Evolutionary conservation across 768 basidiomycete species (phyloP), one percentile per base, ranked within the genome.

Genomic region (Tulasnella sp.): DNA sequence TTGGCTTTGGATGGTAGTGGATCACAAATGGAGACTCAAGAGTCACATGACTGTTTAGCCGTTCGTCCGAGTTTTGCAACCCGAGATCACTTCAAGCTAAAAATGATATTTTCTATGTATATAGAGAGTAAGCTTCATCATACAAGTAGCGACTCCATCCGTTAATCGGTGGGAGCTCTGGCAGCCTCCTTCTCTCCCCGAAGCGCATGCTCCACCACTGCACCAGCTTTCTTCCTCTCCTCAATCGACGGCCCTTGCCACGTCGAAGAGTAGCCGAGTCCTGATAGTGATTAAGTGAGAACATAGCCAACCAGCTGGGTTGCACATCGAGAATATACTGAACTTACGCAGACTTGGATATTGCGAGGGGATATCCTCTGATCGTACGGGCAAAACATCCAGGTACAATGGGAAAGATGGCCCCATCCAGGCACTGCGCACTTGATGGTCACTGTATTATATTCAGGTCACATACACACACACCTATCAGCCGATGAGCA

Each of bases 361-460:
- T 65, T 88, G 86, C 21, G 81, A 60, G 0, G 85, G 86, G n/a
- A 86, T 64, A 2, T 78, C 72, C 0, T 79, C 77, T 51, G 70
- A 74, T 48, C 73, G 65, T n/a, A 80, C 59, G 0, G 82, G 80
- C 19, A 89, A 75, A 5, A 64, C 69, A 9, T 77, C 73, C 5
- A 86, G 75, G 66, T 88, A 82, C 21, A 88, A 75, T 1, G 84
- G 83, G 70, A 75, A 84, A 1, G 86, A 69, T 30, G 82, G 79
- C 0, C 87, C 86, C 15, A 89, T 77, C 87, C 86, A 89, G 1
- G 86, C 81, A 23, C 71, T 75, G 3, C 87, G 80, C n/a, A 71
- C 61, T 65, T 84, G 80, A 64, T 89, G 86, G 67, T 88, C 87
- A 59, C 83, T 87, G 62, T 8, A n/a, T n/a, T n/a, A n/a, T n/a